phyloP scores from a whole-genome alignment of 176 grass and related monocot genomes.

The Phragmites australis region DNA sequence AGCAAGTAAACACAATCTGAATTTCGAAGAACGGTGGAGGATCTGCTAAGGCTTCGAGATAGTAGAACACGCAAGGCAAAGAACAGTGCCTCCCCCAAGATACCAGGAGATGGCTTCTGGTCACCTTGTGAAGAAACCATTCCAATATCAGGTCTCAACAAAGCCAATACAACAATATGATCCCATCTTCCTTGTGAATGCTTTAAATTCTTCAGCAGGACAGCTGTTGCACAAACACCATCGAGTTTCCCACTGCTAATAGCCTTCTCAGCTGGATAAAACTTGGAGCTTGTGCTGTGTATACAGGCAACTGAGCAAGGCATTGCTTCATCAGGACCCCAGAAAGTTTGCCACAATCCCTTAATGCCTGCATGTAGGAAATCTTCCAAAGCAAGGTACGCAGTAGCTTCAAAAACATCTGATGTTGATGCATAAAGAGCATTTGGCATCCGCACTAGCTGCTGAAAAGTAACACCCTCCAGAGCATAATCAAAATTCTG shows the following conservation, averaged over 20 bases:
- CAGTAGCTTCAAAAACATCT: conserved; percentile 76
- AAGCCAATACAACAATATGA: conserved; percentile 76
- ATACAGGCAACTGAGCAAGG: conserved; percentile 92
- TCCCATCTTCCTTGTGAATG: conserved; percentile 86
- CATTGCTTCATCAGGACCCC: conserved; percentile 75
- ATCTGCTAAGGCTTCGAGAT: conserved; percentile 90
- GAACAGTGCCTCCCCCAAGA: conserved; percentile 90
- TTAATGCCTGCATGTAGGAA: conserved; percentile 85
- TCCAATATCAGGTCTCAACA: conserved; percentile 81
- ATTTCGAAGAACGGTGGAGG: conserved; percentile 65
- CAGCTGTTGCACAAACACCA: conserved; percentile 80
- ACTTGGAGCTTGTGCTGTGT: conserved; percentile 87
- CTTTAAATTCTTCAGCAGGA: conserved; percentile 66
- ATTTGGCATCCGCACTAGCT: conserved; percentile 89
- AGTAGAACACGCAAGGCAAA: conserved; percentile 84
- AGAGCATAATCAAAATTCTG: conserved; percentile 92
- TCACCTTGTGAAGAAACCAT: conserved; percentile 50
- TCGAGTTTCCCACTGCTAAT: conserved; percentile 80
- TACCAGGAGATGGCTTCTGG: conserved; percentile 57
- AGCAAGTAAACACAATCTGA: conserved; percentile 83
- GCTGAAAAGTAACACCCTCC: conserved; percentile 86
- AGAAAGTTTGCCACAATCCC: conserved; percentile 90
- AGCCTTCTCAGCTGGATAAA: conserved; percentile 93
- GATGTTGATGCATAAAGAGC: conserved; percentile 75
- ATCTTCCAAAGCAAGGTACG: conserved; percentile 90